A percentile compares a stretch with the other conserved stretches of the same genome.
These are phyloP conservation scores for Mucor indicus DNA, from an alignment of 371 early-diverging fungal species.

Conservation along the genomic window DNA sequence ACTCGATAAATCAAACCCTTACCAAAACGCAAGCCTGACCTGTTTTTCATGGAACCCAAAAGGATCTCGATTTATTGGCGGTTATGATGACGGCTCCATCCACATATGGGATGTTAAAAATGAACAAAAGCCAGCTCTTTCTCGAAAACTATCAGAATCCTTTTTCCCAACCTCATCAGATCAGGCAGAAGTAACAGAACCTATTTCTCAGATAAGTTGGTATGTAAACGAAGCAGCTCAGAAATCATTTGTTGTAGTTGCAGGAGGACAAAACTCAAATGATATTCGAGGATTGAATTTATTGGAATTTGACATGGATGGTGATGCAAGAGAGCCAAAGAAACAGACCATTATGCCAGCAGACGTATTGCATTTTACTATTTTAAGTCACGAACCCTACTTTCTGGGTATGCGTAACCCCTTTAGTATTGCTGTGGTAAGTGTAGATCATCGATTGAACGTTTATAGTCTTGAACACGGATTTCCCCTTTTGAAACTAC, in stretches of 20 bases:
- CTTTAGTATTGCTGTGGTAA: slow-evolving; percentile 40
- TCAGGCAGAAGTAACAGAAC: slow-evolving; percentile 7
- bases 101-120: slow-evolving; percentile 49
- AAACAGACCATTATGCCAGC: slow-evolving; percentile 45
- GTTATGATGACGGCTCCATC: slow-evolving; percentile 56
- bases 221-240: slow-evolving; percentile 29
- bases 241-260: slow-evolving; percentile 45
- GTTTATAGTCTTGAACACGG: slow-evolving; percentile 34
- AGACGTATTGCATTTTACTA: slow-evolving; percentile 50
- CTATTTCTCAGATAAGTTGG: slow-evolving; percentile 56
- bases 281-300: slow-evolving; percentile 44
- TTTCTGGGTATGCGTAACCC: slow-evolving; percentile 44
- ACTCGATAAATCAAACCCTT: slow-evolving; percentile 18
- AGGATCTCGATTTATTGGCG: slow-evolving; percentile 48
- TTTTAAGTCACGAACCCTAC: slow-evolving; percentile 45
- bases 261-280: slow-evolving; percentile 35
- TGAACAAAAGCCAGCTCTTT: slow-evolving; percentile 38
- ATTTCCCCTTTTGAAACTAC: slow-evolving; percentile 29
- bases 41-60: slow-evolving; percentile 51
- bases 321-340: slow-evolving; percentile 38
- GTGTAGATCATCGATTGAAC: slow-evolving; percentile 30
- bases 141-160: slow-evolving; percentile 42
- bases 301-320: slow-evolving; percentile 42
- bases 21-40: slow-evolving; percentile 33
- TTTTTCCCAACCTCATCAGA: slow-evolving; percentile 5